Conservation (phyloP, 331 rosid genomes). For the Quercus lobata region DNA sequence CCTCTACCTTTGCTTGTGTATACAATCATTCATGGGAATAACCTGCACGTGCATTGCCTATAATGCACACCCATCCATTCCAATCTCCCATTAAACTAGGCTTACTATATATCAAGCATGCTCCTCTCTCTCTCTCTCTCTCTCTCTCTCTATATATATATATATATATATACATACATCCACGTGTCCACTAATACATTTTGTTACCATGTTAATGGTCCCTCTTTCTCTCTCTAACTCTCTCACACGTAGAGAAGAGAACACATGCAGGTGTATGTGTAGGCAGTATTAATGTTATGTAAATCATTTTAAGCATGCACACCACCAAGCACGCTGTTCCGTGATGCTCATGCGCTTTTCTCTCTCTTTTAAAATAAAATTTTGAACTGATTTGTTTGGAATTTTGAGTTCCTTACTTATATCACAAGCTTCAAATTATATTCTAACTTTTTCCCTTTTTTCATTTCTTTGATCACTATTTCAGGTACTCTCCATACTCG, state of each 20-base stretch:
- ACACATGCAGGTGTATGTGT: neutral
- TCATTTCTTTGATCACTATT: neutral
- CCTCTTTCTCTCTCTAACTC: neutral
- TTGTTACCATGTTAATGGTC: conserved; percentile 21
- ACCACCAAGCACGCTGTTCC: neutral
- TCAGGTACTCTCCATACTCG: conserved; percentile 97
- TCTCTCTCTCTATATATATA: neutral
- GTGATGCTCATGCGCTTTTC: neutral
- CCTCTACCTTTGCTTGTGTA: neutral
- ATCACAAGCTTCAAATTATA: neutral
- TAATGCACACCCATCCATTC: conserved; percentile 16
- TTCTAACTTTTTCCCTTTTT: neutral
- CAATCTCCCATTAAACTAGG: neutral
- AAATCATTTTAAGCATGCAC: neutral
- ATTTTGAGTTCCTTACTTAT: neutral
- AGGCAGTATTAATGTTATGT: neutral
- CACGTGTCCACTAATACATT: neutral
- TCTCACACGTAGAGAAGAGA: conserved; percentile 1
- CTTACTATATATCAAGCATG: conserved; percentile 21
- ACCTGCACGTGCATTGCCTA: conserved; percentile 55
- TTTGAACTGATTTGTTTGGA: neutral
- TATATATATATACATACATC: neutral
- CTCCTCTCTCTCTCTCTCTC: neutral
- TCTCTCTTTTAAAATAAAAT: neutral
- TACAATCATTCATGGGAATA: conserved; percentile 1